Conservation (phyloP, 176 grass and related monocot species). For the Zoysia pacifica region DNA sequence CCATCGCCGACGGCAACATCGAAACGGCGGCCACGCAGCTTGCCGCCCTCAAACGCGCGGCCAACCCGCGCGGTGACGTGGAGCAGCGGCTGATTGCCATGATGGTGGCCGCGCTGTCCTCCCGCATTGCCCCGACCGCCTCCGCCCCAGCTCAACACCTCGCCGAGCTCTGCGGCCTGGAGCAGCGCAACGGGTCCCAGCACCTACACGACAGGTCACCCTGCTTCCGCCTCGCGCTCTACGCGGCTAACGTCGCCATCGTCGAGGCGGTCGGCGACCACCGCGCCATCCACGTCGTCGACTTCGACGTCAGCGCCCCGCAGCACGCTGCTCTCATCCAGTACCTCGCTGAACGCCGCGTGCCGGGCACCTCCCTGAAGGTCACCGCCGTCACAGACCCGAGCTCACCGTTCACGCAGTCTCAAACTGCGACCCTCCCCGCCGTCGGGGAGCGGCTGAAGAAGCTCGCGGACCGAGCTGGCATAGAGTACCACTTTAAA, state of each 20-base stretch:
- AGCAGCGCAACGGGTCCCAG: constrained; percentile 56
- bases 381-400: constrained; percentile 80
- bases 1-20: constrained; percentile 66
- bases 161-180: constrained; percentile 50
- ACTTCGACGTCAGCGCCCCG: constrained; percentile 69
- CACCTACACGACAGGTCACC: constrained; percentile 65
- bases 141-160: constrained; percentile 24
- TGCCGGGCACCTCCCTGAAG: constrained; percentile 40
- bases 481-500: constrained; percentile 55
- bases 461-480: constrained; percentile 55
- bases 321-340: constrained; percentile 75
- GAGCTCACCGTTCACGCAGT: constrained; percentile 57
- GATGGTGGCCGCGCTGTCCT: constrained; percentile 61
- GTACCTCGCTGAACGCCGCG: constrained; percentile 53
- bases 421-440: constrained; percentile 2
- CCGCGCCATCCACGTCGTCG: constrained; percentile 65
- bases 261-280: constrained; percentile 48
- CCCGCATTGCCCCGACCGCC: constrained; percentile 50
- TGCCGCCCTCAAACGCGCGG: constrained; percentile 46
- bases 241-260: constrained; percentile 74
- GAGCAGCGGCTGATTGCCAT: constrained; percentile 79
- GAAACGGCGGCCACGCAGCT: constrained; percentile 58
- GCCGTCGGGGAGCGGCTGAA: constrained; percentile 49
- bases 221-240: constrained; percentile 75
- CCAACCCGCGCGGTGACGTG: constrained; percentile 51